Conservation (phyloP, 2,329 filamentous ascomycete species). For the Colletotrichum sojae region DNA sequence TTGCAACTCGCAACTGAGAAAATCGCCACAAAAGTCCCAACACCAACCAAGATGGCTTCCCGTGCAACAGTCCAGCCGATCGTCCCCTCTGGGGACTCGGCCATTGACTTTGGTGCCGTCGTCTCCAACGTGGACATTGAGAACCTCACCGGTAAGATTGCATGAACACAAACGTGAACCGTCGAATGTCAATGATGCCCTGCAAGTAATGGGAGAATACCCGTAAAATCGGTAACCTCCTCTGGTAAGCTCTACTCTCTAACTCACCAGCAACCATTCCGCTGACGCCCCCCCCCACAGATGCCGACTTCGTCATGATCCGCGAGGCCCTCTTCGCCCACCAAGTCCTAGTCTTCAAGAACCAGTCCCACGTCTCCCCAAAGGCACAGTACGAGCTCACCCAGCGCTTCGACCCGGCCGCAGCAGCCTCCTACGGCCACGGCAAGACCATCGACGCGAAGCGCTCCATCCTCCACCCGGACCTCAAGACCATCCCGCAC, state of each 20-base stretch:
- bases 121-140: slow-evolving; percentile 73
- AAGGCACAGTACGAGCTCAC: slow-evolving; percentile 83
- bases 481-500: slow-evolving; percentile 84
- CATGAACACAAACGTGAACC: slow-evolving; percentile 25
- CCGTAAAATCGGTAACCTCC: slow-evolving; percentile 74
- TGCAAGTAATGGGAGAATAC: slow-evolving; percentile 61
- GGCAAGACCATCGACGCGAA: slow-evolving; percentile 79
- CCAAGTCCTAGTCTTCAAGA: slow-evolving; percentile 80
- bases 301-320: slow-evolving; percentile 75
- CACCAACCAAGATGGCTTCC: slow-evolving; percentile 12
- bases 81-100: slow-evolving; percentile 52
- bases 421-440: slow-evolving; percentile 78
- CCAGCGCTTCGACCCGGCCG: slow-evolving; percentile 78
- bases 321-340: slow-evolving; percentile 76
- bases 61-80: slow-evolving; percentile 53
- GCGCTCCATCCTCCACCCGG: slow-evolving; percentile 79
- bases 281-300: slow-evolving; percentile 52
- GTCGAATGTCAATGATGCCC: slow-evolving; percentile 25
- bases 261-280: background rate
- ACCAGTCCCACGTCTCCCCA: slow-evolving; percentile 74
- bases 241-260: slow-evolving; percentile 57
- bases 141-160: slow-evolving; percentile 70
- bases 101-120: slow-evolving; percentile 72
- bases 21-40: background rate
- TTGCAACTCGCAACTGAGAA: background rate